A percentile compares a stretch with the other conserved stretches of the same genome.
Evolutionary conservation across 148 eudicot species (phyloP).

Genomic region (Drosera capensis): DNA sequence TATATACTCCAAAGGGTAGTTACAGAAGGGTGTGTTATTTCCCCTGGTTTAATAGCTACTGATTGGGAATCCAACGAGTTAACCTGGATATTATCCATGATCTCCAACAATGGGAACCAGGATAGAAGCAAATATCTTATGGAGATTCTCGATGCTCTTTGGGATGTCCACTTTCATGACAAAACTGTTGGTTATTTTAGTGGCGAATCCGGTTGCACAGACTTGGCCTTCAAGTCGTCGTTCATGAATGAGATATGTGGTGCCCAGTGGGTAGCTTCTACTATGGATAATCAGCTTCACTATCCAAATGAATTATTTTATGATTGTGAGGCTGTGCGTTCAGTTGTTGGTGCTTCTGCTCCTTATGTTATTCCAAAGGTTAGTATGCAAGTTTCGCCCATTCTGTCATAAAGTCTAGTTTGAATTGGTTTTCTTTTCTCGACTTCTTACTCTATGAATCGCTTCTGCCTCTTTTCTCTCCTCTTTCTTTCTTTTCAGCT

Average conservation of each 20-base stretch:
- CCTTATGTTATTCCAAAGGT: conserved; percentile 90
- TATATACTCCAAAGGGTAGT: conserved; percentile 15
- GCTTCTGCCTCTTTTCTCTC: no score
- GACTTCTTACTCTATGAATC: no score
- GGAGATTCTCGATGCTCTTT: conserved; percentile 62
- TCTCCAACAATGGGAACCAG: conserved; percentile 30
- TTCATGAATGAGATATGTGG: conserved; percentile 34
- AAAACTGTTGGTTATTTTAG: conserved; percentile 37
- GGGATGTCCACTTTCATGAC: conserved; percentile 63
- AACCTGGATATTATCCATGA: conserved; percentile 30
- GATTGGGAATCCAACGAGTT: conserved; percentile 93
- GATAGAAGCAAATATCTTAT: conserved; percentile 42
- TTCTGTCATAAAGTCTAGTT: neutral
- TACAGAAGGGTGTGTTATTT: conserved; percentile 20
- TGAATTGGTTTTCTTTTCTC: no score
- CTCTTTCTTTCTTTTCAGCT: no score
- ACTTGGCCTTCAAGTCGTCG: conserved; percentile 41
- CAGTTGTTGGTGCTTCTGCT: conserved; percentile 59
- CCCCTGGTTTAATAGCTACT: conserved; percentile 26
- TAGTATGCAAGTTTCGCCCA: conserved; percentile 9
- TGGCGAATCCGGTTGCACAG: conserved; percentile 18
- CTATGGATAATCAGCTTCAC: conserved; percentile 42
- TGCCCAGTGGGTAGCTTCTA: conserved; percentile 50
- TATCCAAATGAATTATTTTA: conserved; percentile 59
- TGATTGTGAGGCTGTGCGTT: conserved; percentile 63